Percentiles rank a stretch among this genome's conserved stretches.
Evolutionary conservation across 2,329 filamentous ascomycete species (phyloP).

Genomic region (Phialophora chinensis): DNA sequence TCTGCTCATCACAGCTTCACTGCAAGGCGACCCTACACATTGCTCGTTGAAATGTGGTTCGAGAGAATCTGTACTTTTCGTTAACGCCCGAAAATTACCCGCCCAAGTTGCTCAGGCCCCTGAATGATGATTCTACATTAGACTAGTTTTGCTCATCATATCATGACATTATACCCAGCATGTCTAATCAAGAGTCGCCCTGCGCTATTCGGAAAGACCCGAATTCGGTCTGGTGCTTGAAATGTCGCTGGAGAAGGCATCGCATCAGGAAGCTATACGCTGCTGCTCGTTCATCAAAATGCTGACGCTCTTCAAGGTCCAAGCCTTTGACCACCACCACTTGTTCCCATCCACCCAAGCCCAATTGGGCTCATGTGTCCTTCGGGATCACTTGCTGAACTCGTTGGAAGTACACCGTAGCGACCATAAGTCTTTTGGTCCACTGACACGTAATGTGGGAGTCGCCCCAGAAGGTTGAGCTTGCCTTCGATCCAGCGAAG

Average conservation of each 20-base stretch:
- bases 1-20: constrained; percentile 34
- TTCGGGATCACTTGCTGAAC: constrained; percentile 49
- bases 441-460: constrained; percentile 91
- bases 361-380: constrained; percentile 47
- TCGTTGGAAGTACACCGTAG: constrained; percentile 78
- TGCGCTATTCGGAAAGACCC: background rate
- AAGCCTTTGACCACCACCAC: constrained; percentile 54
- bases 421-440: constrained; percentile 95
- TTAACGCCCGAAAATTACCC: constrained; percentile 28
- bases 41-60: background rate
- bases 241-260: background rate
- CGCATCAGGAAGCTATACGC: background rate
- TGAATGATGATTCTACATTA: background rate
- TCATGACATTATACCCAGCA: constrained; percentile 10
- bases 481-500: constrained; percentile 88
- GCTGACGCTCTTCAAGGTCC: constrained; percentile 61
- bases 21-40: constrained; percentile 27
- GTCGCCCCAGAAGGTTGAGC: constrained; percentile 78
- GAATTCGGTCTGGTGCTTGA: background rate
- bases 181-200: background rate
- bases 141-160: constrained; percentile 58
- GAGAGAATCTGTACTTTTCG: constrained; percentile 29
- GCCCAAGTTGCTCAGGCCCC: background rate
- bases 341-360: constrained; percentile 64
- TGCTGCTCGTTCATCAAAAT: background rate